Base-by-base conservation (phyloP, 2,329 filamentous ascomycete genomes). In the Onygenales sp. region DNA sequence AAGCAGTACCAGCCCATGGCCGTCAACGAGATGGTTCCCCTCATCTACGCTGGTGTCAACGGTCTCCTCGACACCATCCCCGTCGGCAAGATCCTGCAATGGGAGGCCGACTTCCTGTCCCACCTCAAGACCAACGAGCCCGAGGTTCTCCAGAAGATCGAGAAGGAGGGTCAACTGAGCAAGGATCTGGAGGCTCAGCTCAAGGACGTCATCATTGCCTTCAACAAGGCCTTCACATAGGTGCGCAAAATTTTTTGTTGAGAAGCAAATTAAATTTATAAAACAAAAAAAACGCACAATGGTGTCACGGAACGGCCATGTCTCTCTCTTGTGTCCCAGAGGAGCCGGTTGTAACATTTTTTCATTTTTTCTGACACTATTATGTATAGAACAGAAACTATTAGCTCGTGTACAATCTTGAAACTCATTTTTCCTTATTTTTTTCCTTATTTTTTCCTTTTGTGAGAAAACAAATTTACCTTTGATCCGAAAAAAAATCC, bases 31-130 rank as follows among this genome's bases (percentile, higher is more conserved):
- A 97, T 97, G 92, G 93, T 98, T 80, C 93, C 93, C 65, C 85
- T 98, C 65, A 97, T 98, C 83, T 98, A 83, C 78, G 92, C 93
- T 63, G 93, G 93, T 94, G 89, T 98, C 79, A 97, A 97, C 79
- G 93, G 93, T 81, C 79, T 82, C 78, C 85, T 98, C 64, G 93
- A 98, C 80, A 71, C 61, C 65, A 81, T 98, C 62, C 93, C 93
- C 60, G 93, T 97, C 70, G 72, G 61, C 83, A 95, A 92, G 86
- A 87, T 98, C 65, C 84, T 93, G 61, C 74, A 83, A 74, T 98
- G 92, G 90, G 93, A 98, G 83, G 65, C 85, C 68, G 92, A 97
- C 78, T 94, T 95, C 86, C 80, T 96, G 59, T 78, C 86, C 63
- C 88, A 96, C 82, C 81, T 98, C 70, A 90, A 85, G 82, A 86